Evolutionary conservation across 495 filamentous ascomycete genomes (phyloP).

Genomic region (Amphirosellinia nigrospora): DNA sequence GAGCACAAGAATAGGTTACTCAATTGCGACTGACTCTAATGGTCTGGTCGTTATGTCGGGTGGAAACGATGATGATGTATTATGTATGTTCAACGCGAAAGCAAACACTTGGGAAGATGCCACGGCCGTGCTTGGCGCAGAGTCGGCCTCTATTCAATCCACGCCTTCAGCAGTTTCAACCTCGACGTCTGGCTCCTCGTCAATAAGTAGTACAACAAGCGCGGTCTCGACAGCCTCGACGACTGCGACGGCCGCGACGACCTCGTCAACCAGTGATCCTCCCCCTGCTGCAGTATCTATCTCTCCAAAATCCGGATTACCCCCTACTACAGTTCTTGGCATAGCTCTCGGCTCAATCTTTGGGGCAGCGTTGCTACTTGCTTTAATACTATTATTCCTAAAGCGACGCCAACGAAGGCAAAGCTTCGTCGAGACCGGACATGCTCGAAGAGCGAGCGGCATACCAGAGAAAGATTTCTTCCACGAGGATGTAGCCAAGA

Average conservation of each 20-base stretch:
- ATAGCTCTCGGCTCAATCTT: conserved; percentile 80
- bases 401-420: conserved; percentile 60
- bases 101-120: conserved; percentile 84
- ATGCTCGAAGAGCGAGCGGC: conserved; percentile 57
- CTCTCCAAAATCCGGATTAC: conserved; percentile 42
- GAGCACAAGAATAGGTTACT: conserved; percentile 54
- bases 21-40: conserved; percentile 53
- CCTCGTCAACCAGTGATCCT: not conserved
- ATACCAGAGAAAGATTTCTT: conserved; percentile 57
- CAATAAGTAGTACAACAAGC: conserved; percentile 22
- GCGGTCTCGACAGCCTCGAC: conserved; percentile 13
- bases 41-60: conserved; percentile 79
- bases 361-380: conserved; percentile 72
- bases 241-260: too few relatives aligned
- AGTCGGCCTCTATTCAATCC: conserved; percentile 41
- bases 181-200: conserved; percentile 34
- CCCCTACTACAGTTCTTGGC: conserved; percentile 70
- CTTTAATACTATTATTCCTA: conserved; percentile 70
- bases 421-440: conserved; percentile 51
- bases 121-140: conserved; percentile 63
- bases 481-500: conserved; percentile 60
- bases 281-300: conserved; percentile 25
- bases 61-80: conserved; percentile 66
- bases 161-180: conserved; percentile 48
- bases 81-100: conserved; percentile 82